A percentile compares a stretch with the other conserved stretches of the same genome.
phyloP scores from a whole-genome alignment of 331 rosid species.

The Rosa hybrid region DNA sequence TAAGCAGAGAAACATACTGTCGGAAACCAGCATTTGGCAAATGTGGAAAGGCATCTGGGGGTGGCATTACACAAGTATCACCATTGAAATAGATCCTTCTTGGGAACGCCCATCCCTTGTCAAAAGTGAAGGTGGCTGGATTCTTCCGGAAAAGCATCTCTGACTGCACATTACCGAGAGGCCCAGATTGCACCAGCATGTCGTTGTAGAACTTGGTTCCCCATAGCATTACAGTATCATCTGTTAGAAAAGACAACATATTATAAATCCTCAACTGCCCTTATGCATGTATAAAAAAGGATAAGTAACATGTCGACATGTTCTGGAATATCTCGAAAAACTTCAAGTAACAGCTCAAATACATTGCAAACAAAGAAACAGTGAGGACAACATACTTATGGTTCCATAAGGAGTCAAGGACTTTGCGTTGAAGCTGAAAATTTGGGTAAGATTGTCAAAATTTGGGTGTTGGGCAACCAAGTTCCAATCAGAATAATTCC shows the following conservation, averaged over 20 bases:
- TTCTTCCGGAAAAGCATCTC: slow-evolving; percentile 79
- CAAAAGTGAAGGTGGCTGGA: slow-evolving; percentile 62
- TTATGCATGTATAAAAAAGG: neutral
- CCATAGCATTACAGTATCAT: slow-evolving; percentile 84
- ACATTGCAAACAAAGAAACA: neutral
- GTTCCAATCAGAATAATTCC: slow-evolving; percentile 29
- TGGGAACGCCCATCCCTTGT: slow-evolving; percentile 92
- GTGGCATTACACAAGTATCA: slow-evolving; percentile 89
- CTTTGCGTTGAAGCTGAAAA: slow-evolving; percentile 81
- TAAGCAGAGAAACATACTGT: slow-evolving; percentile 41
- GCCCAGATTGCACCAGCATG: slow-evolving; percentile 73
- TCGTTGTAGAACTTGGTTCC: slow-evolving; percentile 82
- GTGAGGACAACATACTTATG: slow-evolving; percentile 60
- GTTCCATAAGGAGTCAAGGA: slow-evolving; percentile 55
- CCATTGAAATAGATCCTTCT: slow-evolving; percentile 79
- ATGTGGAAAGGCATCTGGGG: slow-evolving; percentile 79
- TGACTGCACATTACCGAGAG: slow-evolving; percentile 67
- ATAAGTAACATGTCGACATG: neutral
- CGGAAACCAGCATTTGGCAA: slow-evolving; percentile 56
- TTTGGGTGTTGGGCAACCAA: slow-evolving; percentile 33
- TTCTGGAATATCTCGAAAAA: neutral
- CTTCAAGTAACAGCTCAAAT: neutral
- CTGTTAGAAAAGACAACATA: slow-evolving; percentile 45
- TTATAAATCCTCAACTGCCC: neutral
- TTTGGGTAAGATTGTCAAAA: slow-evolving; percentile 50